Percentiles rank a stretch among this genome's conserved stretches.
Conservation (phyloP, 208 protist genomes). For the Leishmania guyanensis region DNA sequence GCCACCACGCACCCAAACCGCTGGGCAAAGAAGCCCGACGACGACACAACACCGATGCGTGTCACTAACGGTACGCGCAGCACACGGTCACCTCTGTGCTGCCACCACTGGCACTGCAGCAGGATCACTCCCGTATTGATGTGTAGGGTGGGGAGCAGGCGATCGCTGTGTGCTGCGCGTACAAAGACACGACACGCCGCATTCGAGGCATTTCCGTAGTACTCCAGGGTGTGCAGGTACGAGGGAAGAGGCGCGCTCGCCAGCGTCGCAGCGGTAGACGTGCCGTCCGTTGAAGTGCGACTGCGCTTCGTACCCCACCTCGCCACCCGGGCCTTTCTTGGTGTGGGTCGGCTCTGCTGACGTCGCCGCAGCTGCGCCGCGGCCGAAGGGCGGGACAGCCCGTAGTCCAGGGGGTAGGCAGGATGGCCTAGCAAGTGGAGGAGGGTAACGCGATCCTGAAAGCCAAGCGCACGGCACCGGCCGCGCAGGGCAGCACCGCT, state of each 20-base stretch:
- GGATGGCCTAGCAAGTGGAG: slow-evolving; percentile 49
- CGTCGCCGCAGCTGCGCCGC: slow-evolving; percentile 14
- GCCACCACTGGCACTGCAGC: slow-evolving; percentile 13
- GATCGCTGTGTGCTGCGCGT: slow-evolving; percentile 22
- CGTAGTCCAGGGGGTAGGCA: slow-evolving; percentile 45
- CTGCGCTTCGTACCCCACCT: slow-evolving; percentile 10
- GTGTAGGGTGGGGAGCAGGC: slow-evolving; percentile 20
- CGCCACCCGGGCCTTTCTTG: not conserved
- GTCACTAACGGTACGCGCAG: slow-evolving; percentile 9
- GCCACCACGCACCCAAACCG: slow-evolving; percentile 65
- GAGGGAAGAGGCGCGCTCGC: not conserved
- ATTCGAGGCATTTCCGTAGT: slow-evolving; percentile 40
- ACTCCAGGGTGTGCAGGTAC: slow-evolving; percentile 18
- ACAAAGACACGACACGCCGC: slow-evolving; percentile 48
- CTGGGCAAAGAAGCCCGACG: slow-evolving; percentile 60
- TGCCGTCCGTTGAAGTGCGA: not conserved
- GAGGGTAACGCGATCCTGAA: slow-evolving; percentile 50
- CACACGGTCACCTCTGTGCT: not conserved
- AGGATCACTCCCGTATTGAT: slow-evolving; percentile 36
- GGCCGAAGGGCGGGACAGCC: slow-evolving; percentile 17
- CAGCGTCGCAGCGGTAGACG: not conserved
- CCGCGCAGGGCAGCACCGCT: not conserved
- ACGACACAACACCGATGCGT: slow-evolving; percentile 52
- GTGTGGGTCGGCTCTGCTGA: not conserved
- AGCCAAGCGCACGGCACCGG: slow-evolving; percentile 39